phyloP scores from a whole-genome alignment of 1,284 basidiomycete species.

The Ustilago esculenta region DNA sequence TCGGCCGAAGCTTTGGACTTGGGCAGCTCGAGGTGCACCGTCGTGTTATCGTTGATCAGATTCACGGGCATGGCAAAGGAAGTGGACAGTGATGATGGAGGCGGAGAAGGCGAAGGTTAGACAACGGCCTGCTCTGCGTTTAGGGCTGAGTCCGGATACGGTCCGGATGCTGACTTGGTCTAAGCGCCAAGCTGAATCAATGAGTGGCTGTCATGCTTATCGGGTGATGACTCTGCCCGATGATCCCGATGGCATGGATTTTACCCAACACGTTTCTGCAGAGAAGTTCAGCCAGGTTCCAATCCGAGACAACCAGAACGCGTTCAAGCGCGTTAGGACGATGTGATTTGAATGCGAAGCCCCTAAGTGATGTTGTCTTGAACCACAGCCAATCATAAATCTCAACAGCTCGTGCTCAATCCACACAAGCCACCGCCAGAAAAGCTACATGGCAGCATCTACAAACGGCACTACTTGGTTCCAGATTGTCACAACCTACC shows the following conservation, averaged over 20 bases:
- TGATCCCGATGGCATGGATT: no score
- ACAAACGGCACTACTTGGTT: no score
- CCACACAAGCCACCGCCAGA: no score
- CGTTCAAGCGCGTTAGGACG: no score
- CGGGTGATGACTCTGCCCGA: no score
- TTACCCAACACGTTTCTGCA: no score
- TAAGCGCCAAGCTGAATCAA: no score
- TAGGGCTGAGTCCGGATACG: constrained; percentile 3
- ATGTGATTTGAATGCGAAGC: constrained; percentile 7
- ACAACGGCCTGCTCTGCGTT: not conserved
- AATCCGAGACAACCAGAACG: constrained; percentile 1
- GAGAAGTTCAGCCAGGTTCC: constrained; percentile 3
- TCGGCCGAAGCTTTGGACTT: constrained; percentile 46
- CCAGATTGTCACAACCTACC: no score
- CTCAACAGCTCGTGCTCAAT: constrained; percentile 40
- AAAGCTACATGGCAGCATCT: no score
- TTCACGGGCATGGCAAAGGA: constrained; percentile 44
- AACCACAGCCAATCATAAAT: constrained; percentile 27
- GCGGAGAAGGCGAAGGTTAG: not conserved
- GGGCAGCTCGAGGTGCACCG: constrained; percentile 37
- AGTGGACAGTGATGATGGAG: not conserved
- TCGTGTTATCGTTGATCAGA: constrained; percentile 26
- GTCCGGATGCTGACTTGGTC: not conserved
- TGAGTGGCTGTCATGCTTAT: no score
- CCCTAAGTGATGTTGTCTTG: constrained; percentile 26